These are phyloP conservation scores for Diospyros kaki DNA, from an alignment of 148 eudicot species.

Conservation along the genomic window DNA sequence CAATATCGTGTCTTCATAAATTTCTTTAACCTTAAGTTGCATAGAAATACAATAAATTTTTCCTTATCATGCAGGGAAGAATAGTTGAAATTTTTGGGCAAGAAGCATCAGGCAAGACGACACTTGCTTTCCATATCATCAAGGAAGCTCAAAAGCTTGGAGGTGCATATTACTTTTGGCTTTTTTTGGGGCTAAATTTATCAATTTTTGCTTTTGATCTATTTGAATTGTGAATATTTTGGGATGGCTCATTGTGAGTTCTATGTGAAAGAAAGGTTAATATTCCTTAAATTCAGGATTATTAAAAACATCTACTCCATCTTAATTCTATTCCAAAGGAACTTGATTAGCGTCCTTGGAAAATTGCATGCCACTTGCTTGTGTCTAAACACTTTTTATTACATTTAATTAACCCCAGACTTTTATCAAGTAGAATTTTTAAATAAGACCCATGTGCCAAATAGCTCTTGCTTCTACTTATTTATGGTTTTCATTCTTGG, in stretches of 20 bases:
- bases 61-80: slow-evolving; percentile 62
- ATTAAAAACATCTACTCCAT: background rate
- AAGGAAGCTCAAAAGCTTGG: slow-evolving; percentile 97
- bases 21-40: background rate
- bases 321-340: background rate
- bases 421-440: too few species aligned
- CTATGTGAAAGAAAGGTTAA: background rate
- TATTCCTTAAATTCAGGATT: background rate
- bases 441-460: too few species aligned
- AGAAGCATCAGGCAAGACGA: slow-evolving; percentile 98
- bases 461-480: too few species aligned
- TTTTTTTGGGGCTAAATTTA: background rate
- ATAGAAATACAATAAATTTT: background rate
- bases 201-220: too few species aligned
- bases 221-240: background rate
- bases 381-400: background rate
- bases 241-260: slow-evolving; percentile 1
- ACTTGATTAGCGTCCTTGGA: background rate
- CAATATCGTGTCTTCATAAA: background rate
- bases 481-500: background rate
- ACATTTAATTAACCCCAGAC: background rate
- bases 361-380: background rate
- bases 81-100: slow-evolving; percentile 91
- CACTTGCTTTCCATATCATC: slow-evolving; percentile 83
- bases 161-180: slow-evolving; percentile 35